Percentiles rank a stretch among this genome's conserved stretches.
Evolutionary conservation across 2,329 filamentous ascomycete genomes (phyloP).

Genomic region (Paraphoma chrysanthemicola): DNA sequence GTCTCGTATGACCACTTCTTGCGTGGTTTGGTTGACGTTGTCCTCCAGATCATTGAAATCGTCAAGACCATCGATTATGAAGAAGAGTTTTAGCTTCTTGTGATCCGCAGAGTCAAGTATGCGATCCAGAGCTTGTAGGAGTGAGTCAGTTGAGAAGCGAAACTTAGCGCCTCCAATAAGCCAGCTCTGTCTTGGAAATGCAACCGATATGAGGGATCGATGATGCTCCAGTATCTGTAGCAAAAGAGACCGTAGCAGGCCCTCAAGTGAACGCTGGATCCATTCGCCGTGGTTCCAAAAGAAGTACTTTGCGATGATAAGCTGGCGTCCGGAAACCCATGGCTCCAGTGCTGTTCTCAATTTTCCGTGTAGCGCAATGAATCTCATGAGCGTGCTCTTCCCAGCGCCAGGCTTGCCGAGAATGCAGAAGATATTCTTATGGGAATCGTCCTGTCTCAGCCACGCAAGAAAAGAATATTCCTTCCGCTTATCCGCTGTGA

Average conservation of each 20-base stretch:
- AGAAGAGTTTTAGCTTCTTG: background rate
- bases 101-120: background rate
- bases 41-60: background rate
- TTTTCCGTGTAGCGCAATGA: conserved; percentile 13
- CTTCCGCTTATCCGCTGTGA: background rate
- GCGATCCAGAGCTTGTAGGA: background rate
- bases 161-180: background rate
- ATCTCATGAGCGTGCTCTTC: conserved; percentile 45
- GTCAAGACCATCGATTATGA: background rate
- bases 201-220: background rate
- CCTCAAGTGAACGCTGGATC: background rate
- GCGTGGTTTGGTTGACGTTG: background rate
- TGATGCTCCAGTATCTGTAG: background rate
- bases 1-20: background rate
- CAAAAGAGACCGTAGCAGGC: background rate
- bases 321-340: background rate
- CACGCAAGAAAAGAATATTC: background rate
- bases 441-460: background rate
- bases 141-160: background rate
- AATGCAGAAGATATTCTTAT: conserved; percentile 46
- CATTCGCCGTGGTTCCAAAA: background rate
- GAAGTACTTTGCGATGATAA: background rate
- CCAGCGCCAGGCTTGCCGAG: conserved; percentile 43
- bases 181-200: background rate
- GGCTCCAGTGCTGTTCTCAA: background rate